A percentile compares a stretch with the other conserved stretches of the same genome.
phyloP scores from a whole-genome alignment of 2,329 filamentous ascomycete genomes.

The Cercospora sp. region DNA sequence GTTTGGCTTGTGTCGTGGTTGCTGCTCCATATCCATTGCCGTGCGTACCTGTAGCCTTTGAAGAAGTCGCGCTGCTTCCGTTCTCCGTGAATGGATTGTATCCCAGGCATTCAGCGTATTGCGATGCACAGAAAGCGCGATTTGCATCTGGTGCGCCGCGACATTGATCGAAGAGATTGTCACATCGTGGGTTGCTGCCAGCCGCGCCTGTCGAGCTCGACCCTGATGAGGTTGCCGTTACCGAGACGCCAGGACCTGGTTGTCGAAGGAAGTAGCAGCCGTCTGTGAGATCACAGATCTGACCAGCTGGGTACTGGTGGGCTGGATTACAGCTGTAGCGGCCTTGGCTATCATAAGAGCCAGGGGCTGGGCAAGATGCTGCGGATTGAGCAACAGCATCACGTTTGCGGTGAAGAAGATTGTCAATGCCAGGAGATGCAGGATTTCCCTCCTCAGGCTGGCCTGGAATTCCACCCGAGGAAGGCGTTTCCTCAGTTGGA shows the following conservation, averaged over 20 bases:
- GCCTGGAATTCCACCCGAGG: background rate
- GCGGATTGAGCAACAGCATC: background rate
- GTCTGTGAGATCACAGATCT: slow-evolving; percentile 18
- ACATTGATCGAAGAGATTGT: slow-evolving; percentile 9
- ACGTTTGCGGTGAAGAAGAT: background rate
- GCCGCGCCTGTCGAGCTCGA: background rate
- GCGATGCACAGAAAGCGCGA: slow-evolving; percentile 15
- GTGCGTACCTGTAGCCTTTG: slow-evolving; percentile 10
- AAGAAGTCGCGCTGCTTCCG: slow-evolving; percentile 15
- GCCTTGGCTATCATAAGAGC: background rate
- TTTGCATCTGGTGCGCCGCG: slow-evolving; percentile 17
- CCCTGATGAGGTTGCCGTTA: background rate
- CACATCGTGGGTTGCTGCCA: background rate
- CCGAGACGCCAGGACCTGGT: background rate
- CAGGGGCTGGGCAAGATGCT: slow-evolving; percentile 13
- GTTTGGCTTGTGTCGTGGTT: background rate
- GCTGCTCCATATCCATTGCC: background rate
- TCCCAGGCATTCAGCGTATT: slow-evolving; percentile 21
- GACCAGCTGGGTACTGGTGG: slow-evolving; percentile 27
- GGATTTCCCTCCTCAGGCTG: background rate
- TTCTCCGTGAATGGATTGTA: slow-evolving; percentile 22
- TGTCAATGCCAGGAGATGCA: background rate
- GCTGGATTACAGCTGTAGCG: slow-evolving; percentile 30
- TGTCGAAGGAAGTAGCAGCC: slow-evolving; percentile 9
- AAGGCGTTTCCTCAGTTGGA: background rate